phyloP scores from a whole-genome alignment of 345 rosid species.

The Eucalyptus tenuipes region DNA sequence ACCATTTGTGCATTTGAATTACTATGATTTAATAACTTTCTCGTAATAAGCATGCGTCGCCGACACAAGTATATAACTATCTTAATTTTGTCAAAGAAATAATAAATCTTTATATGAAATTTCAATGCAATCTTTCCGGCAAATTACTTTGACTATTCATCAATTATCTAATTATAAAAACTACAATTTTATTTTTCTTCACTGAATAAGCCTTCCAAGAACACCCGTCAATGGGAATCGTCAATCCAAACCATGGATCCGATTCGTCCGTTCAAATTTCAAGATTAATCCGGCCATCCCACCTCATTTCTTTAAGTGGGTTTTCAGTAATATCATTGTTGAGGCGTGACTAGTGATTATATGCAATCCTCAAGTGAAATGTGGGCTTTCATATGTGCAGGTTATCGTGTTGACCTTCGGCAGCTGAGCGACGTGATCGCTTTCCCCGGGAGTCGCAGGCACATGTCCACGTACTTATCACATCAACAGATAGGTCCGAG shows the following conservation, averaged over 20 bases:
- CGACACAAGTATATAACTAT: accelerated
- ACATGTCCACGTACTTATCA: background rate
- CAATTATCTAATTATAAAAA: background rate
- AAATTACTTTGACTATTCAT: background rate
- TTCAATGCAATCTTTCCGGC: too few species aligned
- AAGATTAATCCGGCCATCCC: background rate
- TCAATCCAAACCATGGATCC: background rate
- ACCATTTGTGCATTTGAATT: too few species aligned
- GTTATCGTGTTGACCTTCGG: background rate
- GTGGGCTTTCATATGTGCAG: background rate
- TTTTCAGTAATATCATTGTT: background rate
- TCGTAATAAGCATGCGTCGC: accelerated
- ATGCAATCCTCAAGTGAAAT: background rate
- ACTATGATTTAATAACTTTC: too few species aligned
- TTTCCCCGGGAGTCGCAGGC: background rate
- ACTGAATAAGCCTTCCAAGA: background rate
- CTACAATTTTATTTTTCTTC: background rate
- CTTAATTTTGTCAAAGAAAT: too few species aligned
- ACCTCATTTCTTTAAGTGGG: background rate
- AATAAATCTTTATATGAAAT: too few species aligned
- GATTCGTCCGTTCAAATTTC: background rate
- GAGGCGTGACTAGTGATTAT: background rate
- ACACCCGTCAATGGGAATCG: too few species aligned
- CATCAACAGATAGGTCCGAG: background rate
- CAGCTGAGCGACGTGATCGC: background rate